Conservation (phyloP, 768 basidiomycete species). For the Tulasnella sp. region DNA sequence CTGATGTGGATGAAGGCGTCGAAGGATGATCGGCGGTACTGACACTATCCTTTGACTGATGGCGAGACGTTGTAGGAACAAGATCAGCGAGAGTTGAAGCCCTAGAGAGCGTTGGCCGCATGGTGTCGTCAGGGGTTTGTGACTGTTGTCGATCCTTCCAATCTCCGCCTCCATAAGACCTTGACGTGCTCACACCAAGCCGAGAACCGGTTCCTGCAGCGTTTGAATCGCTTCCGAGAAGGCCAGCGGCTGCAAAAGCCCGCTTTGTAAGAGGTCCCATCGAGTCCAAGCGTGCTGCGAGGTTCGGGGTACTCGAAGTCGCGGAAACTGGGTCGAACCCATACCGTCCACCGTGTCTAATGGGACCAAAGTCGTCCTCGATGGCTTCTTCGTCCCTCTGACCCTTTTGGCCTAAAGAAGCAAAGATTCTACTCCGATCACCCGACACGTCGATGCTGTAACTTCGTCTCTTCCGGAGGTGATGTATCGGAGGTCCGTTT, state of each 20-base stretch:
- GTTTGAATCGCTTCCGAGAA: not conserved
- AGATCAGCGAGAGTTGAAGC: conserved; percentile 9
- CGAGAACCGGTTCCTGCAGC: not conserved
- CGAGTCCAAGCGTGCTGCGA: conserved; percentile 1
- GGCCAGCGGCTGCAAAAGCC: conserved; percentile 27
- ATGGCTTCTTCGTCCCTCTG: not conserved
- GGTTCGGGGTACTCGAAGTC: not conserved
- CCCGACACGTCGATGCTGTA: conserved; percentile 14
- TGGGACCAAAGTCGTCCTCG: not conserved
- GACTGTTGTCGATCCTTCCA: not conserved
- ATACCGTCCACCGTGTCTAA: not conserved
- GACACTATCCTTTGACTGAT: conserved; percentile 9
- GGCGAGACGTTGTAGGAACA: not conserved
- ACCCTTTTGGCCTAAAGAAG: conserved; percentile 9
- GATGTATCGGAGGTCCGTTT: not conserved
- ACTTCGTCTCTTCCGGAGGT: conserved; percentile 19
- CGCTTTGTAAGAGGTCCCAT: conserved; percentile 27
- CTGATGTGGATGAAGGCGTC: conserved; percentile 23
- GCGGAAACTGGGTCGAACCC: not conserved
- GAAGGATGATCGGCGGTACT: conserved; percentile 19
- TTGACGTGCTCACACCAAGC: not conserved
- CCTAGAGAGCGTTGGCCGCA: conserved; percentile 3
- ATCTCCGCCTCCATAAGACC: not conserved
- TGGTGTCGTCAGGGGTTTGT: not conserved
- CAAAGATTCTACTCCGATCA: conserved; percentile 7